Conservation (phyloP, 116 monocot genomes). For the Trichopus zeylanicus region DNA sequence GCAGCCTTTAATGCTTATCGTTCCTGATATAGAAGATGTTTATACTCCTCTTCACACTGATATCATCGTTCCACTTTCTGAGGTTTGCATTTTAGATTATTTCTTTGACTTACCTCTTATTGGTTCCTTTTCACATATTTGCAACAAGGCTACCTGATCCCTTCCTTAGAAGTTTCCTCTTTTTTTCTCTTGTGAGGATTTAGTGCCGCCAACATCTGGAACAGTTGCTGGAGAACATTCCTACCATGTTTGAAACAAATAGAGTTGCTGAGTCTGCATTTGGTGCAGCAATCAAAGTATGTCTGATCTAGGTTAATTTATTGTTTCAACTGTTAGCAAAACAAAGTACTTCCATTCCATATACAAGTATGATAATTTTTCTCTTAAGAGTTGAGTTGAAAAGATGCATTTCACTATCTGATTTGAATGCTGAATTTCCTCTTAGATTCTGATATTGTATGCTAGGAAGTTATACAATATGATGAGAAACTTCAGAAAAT, state of each 20-base stretch:
- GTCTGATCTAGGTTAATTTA: conserved; percentile 1
- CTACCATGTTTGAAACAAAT: conserved; percentile 79
- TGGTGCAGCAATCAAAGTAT: conserved; percentile 90
- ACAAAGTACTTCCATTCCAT: no score
- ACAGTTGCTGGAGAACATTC: conserved; percentile 86
- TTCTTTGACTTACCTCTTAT: conserved; percentile 1
- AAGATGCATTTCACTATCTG: no score
- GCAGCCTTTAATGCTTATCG: conserved; percentile 96
- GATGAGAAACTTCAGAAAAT: no score
- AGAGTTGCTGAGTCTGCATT: conserved; percentile 88
- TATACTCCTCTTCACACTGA: conserved; percentile 91
- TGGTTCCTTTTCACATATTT: not conserved
- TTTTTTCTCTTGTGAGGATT: conserved; percentile 35
- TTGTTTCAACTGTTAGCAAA: no score
- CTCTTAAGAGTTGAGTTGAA: no score
- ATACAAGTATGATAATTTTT: no score
- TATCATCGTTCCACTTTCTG: conserved; percentile 69
- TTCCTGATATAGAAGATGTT: conserved; percentile 96
- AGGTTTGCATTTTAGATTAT: conserved; percentile 44
- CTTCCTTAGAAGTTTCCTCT: conserved; percentile 12
- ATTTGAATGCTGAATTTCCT: no score
- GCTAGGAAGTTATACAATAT: no score
- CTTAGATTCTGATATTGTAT: no score
- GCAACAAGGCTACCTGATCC: not conserved
- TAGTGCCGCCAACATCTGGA: conserved; percentile 90